These are phyloP conservation scores for Trichoderma gracile DNA, from an alignment of 2,329 filamentous ascomycete species.

Conservation along the genomic window DNA sequence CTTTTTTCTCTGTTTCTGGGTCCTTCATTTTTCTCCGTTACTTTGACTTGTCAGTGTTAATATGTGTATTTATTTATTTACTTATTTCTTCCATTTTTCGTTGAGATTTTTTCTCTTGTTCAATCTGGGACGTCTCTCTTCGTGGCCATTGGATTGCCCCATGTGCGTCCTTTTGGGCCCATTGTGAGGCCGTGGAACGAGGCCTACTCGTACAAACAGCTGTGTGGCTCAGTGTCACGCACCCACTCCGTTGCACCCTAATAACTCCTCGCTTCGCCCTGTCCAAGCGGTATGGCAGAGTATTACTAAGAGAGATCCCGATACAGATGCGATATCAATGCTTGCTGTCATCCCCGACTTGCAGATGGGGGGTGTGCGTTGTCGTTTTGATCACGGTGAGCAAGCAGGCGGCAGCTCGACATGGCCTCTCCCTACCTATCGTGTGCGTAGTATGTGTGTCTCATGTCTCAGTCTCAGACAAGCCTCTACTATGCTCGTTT, in stretches of 20 bases:
- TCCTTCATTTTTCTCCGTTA: background rate
- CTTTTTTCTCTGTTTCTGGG: background rate
- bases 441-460: background rate
- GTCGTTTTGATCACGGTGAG: constrained; percentile 14
- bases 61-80: background rate
- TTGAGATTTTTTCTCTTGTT: too few species aligned
- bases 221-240: too few species aligned
- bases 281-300: too few species aligned
- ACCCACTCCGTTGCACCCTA: too few species aligned
- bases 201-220: too few species aligned
- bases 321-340: background rate
- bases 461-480: background rate
- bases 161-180: background rate
- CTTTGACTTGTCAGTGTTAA: background rate
- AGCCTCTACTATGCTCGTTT: background rate
- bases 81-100: background rate
- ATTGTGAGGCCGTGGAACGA: background rate
- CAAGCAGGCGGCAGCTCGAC: constrained; percentile 9
- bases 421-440: constrained; percentile 2
- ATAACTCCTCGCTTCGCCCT: too few species aligned
- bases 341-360: background rate
- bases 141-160: constrained; percentile 14
- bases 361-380: constrained; percentile 1
- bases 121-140: background rate
- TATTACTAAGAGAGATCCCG: background rate